Evolutionary conservation across 371 early-diverging fungal genomes (phyloP), one percentile per base, ranked within the genome.

Genomic region (Conidiobolus incongruus): DNA sequence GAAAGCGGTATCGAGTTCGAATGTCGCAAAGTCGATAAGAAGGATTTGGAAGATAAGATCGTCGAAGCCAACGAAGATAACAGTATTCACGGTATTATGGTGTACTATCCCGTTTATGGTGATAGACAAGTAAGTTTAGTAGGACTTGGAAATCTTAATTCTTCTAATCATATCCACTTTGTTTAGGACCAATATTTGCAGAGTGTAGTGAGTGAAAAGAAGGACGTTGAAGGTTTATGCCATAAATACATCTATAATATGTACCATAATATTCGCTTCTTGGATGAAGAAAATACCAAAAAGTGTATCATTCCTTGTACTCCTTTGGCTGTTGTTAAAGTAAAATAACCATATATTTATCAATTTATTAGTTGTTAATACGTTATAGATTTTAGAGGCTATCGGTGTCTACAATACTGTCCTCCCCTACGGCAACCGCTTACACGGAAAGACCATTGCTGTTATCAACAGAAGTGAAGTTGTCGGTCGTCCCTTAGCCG

Each of bases 261-360:
- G 62, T 92, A 95, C 56, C 85, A 85, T 63, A 95, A 95, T 61
- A 69, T 90, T 45, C 78, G 92, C 20, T 90, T 58, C 59, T 64
- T 95, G 55, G 87, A 92, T 56, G 64, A 73, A 32, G 56, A 79
- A 51, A 24, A 19, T 12, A 76, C 71, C 8, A 75, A 77, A 55
- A 91, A 93, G 59, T 90, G 89, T 58, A 88, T 92, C 46, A 73
- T 92, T 38, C 93, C 93, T 5, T 95, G 93, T 66, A 95, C 93
- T 5, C 92, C 95, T 19, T 62, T 93, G 42, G 93, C 90, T 34
- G 56, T 86, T 40, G 79, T 95, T 55, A 92, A 93, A 68, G 85
- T 85, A 49, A 55, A 24, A 32, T 5, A 21, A 16, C 5, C 16
- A 37, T 4, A 34, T 35, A 30, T 4, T 13, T 19, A 16, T 40